Conservation (phyloP, 352 stramenopile genomes). For the Phytopythium sindhum region DNA sequence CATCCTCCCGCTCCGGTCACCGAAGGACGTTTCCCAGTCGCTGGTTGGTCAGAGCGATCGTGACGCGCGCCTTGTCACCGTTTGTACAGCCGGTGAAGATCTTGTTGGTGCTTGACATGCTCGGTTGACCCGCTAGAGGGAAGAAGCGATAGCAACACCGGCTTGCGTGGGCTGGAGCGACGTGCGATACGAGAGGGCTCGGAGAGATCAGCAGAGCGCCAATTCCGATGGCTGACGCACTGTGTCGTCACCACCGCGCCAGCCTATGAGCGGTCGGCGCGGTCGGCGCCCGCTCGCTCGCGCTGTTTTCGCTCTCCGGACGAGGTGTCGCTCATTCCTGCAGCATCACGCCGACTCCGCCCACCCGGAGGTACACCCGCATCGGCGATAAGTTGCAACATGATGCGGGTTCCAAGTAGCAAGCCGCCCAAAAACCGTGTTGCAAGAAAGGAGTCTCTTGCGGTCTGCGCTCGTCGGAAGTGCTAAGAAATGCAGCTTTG, state of each 20-base stretch:
- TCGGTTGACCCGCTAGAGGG: neutral
- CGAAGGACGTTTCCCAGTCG: neutral
- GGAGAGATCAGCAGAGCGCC: neutral
- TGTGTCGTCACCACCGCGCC: neutral
- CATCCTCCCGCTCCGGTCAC: neutral
- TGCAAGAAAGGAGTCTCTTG: no score
- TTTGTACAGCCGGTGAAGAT: neutral
- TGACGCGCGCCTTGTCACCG: conserved; percentile 4
- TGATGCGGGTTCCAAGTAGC: no score
- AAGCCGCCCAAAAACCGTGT: no score
- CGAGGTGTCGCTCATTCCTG: neutral
- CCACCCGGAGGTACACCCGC: neutral
- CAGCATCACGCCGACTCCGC: neutral
- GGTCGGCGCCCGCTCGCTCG: neutral
- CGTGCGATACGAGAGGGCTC: neutral
- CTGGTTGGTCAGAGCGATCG: neutral
- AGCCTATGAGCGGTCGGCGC: neutral
- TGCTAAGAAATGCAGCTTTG: no score
- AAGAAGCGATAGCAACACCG: neutral
- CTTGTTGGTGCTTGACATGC: neutral
- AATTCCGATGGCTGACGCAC: neutral
- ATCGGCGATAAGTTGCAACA: neutral
- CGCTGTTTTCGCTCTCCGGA: neutral
- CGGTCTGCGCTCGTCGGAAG: no score
- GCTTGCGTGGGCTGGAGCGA: neutral